Evolutionary conservation across 208 protist genomes (phyloP).

Genomic region (Wallacemonas sp.): DNA sequence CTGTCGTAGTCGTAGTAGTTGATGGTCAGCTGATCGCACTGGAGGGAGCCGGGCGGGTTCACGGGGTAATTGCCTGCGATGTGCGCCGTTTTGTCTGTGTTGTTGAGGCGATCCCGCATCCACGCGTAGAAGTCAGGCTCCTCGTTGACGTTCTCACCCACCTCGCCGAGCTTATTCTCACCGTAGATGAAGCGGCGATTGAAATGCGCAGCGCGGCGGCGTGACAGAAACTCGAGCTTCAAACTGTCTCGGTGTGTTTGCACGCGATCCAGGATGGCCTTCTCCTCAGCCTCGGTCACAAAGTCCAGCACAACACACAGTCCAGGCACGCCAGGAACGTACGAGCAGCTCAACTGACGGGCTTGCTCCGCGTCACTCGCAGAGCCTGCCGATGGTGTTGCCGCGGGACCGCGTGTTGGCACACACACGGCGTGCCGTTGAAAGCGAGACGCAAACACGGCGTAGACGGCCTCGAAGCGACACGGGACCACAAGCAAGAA

Average conservation of each 20-base stretch:
- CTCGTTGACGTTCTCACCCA: constrained; percentile 49
- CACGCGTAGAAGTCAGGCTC: constrained; percentile 66
- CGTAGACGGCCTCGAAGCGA: constrained; percentile 11
- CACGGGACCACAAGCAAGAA: constrained; percentile 33
- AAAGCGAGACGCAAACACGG: constrained; percentile 5
- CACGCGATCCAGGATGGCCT: constrained; percentile 47
- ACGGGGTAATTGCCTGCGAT: constrained; percentile 40
- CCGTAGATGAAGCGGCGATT: constrained; percentile 83
- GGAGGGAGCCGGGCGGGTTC: constrained; percentile 8
- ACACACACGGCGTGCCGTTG: constrained; percentile 24
- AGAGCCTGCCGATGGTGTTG: not conserved
- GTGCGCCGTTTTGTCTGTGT: constrained; percentile 31
- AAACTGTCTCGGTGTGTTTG: constrained; percentile 20
- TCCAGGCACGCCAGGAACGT: constrained; percentile 42
- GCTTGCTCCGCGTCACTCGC: not conserved
- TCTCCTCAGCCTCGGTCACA: constrained; percentile 54
- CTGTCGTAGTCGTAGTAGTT: constrained; percentile 85
- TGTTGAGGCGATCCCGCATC: constrained; percentile 60
- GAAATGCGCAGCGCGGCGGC: constrained; percentile 74
- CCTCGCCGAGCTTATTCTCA: constrained; percentile 46
- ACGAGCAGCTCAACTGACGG: constrained; percentile 2
- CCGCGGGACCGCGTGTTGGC: not conserved
- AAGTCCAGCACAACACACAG: constrained; percentile 64
- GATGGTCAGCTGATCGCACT: constrained; percentile 76
- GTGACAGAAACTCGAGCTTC: constrained; percentile 51